These are phyloP conservation scores for Solanum hybrid DNA, from an alignment of 305 asterid species.

Conservation along the genomic window DNA sequence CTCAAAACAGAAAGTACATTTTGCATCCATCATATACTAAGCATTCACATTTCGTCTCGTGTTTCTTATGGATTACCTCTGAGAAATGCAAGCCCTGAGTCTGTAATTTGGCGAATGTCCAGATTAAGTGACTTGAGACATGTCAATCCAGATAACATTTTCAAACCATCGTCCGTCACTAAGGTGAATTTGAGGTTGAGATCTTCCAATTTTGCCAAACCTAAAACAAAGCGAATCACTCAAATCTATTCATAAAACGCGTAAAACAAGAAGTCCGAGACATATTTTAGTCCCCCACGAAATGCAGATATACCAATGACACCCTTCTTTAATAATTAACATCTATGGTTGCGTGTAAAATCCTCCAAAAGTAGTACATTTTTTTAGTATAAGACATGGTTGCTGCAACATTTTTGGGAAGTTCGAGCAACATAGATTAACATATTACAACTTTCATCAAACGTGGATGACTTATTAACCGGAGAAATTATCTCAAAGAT, in stretches of 20 bases:
- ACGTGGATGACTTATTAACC: neutral
- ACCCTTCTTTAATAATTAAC: neutral
- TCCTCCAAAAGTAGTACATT: neutral
- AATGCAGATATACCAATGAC: neutral
- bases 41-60: neutral
- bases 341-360: neutral
- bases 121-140: slow-evolving; percentile 29
- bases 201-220: slow-evolving; percentile 22
- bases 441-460: neutral
- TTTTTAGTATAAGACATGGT: fast-evolving
- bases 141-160: slow-evolving; percentile 16
- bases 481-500: neutral
- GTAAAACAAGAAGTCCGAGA: neutral
- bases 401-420: neutral
- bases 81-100: slow-evolving; percentile 21
- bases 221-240: slow-evolving; percentile 10
- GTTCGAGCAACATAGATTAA: neutral
- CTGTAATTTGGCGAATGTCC: slow-evolving; percentile 30
- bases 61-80: slow-evolving; percentile 5
- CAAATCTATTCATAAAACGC: neutral
- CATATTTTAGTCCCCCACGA: neutral
- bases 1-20: neutral
- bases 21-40: neutral
- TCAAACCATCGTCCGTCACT: slow-evolving; percentile 26
- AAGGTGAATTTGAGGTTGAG: slow-evolving; percentile 25